Percentiles rank a stretch among this genome's conserved stretches.
These are phyloP conservation scores for Botryotinia convoluta DNA, from an alignment of 2,329 filamentous ascomycete species.

Conservation along the genomic window DNA sequence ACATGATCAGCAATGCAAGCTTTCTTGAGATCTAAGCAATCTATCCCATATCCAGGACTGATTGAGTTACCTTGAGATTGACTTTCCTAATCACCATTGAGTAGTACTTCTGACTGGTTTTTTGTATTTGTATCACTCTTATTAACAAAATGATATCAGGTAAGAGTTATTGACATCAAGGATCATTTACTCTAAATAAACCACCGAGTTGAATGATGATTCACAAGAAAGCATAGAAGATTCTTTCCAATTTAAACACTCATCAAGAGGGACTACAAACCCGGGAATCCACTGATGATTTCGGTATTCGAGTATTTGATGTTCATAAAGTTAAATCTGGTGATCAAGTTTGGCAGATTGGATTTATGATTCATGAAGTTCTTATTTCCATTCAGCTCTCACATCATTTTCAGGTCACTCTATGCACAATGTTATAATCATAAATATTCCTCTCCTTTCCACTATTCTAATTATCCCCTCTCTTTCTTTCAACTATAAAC, in stretches of 20 bases:
- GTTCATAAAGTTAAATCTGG: not conserved
- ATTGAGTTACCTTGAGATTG: too few relatives aligned
- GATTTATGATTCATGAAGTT: not conserved
- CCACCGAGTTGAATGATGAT: not conserved
- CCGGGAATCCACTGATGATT: not conserved
- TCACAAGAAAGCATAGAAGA: not conserved
- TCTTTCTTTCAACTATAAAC: not conserved
- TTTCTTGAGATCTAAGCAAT: not conserved
- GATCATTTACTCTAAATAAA: not conserved
- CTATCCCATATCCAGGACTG: not conserved
- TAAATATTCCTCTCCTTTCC: not conserved
- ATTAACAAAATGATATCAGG: not conserved
- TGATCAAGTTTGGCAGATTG: not conserved
- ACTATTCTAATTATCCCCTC: accelerated
- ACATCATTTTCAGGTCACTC: not conserved
- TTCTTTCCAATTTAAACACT: not conserved
- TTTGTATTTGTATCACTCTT: not conserved
- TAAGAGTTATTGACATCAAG: not conserved
- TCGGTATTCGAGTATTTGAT: not conserved
- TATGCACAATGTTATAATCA: not conserved
- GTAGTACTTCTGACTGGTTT: too few relatives aligned
- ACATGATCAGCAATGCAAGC: not conserved
- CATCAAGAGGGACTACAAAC: not conserved
- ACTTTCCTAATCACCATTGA: too few relatives aligned
- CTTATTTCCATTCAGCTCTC: not conserved